phyloP scores from a whole-genome alignment of 192 early-diverging fungal species.

The Coemansia sp. region DNA sequence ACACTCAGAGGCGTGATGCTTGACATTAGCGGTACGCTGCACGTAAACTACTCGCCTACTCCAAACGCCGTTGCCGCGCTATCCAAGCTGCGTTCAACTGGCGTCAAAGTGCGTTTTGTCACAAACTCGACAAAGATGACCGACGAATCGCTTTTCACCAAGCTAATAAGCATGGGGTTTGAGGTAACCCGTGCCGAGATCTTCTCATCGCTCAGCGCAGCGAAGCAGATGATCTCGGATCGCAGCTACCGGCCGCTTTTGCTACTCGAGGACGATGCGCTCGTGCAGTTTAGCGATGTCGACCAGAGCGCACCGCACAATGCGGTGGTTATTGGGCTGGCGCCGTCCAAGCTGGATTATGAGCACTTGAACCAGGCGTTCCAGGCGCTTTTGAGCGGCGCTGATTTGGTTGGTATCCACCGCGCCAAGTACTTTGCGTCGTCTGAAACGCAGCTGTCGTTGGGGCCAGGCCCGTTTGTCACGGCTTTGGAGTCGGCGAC shows the following conservation, averaged over 20 bases:
- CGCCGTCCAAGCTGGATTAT: slow-evolving; percentile 57
- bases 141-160: slow-evolving; percentile 52
- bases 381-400: slow-evolving; percentile 58
- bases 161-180: slow-evolving; percentile 68
- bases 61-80: slow-evolving; percentile 67
- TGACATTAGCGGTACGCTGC: slow-evolving; percentile 78
- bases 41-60: slow-evolving; percentile 66
- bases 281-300: slow-evolving; percentile 68
- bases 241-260: slow-evolving; percentile 65
- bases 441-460: slow-evolving; percentile 54
- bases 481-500: slow-evolving; percentile 79
- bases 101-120: slow-evolving; percentile 67
- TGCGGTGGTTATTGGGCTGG: slow-evolving; percentile 82
- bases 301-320: slow-evolving; percentile 57
- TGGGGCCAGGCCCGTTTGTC: slow-evolving; percentile 92
- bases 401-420: slow-evolving; percentile 78
- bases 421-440: slow-evolving; percentile 77
- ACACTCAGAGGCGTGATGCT: slow-evolving; percentile 61
- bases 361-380: slow-evolving; percentile 75
- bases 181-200: slow-evolving; percentile 58
- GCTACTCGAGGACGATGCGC: slow-evolving; percentile 70
- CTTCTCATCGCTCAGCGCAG: slow-evolving; percentile 81
- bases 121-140: slow-evolving; percentile 88
- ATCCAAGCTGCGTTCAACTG: slow-evolving; percentile 56
- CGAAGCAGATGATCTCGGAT: slow-evolving; percentile 59